Base-by-base conservation (phyloP, 495 filamentous ascomycete genomes). In the Podospora sp. region DNA sequence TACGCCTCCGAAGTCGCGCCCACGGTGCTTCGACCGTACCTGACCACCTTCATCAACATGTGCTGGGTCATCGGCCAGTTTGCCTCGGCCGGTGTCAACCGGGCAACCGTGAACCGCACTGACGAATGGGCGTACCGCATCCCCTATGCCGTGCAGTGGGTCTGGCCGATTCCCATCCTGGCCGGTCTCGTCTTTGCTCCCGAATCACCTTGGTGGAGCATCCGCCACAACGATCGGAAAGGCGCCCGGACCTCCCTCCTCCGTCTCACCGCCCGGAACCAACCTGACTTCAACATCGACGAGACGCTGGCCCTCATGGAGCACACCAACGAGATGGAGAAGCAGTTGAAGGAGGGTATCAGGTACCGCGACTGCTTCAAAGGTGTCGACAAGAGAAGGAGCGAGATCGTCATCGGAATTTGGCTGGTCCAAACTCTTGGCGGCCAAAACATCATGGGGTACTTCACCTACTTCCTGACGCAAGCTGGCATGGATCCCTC, bases 191-290 rank as follows among this genome's bases (percentile, higher is more conserved):
- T 75, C 50, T 81, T 91, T 29, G 89, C 89, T 0, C 91, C 91
- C 0, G 91, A 94, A 74, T 90, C 87, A 0, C 91, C 91, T 0
- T 92, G 90, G 86, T 92, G 90, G 90, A 80, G 90, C 40, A 84
- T 92, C 49, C 84, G 89, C 8, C 84, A 86, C 57, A 83, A 82
- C 16, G 76, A 81, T 14, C 79, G 79, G 27, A 85, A 86, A 60
- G 76, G 80, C 11, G 79, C 78, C 8, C 66, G 70, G 57, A 63
- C 51, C 22, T 77, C 86, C 7, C 76, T 91, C 51, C 79, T 81
- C 22, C 85, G 89, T 27, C 79, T 92, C 52, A 46, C 40, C 11
- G 87, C 76, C 33, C 77, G 81, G 18, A 62, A 60, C 2, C 79
- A 85, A 18, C 71, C 76, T 0, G 76, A 80, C 6, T 84, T 87